phyloP scores from a whole-genome alignment of 768 basidiomycete species.

The Lactarius evosmus region DNA sequence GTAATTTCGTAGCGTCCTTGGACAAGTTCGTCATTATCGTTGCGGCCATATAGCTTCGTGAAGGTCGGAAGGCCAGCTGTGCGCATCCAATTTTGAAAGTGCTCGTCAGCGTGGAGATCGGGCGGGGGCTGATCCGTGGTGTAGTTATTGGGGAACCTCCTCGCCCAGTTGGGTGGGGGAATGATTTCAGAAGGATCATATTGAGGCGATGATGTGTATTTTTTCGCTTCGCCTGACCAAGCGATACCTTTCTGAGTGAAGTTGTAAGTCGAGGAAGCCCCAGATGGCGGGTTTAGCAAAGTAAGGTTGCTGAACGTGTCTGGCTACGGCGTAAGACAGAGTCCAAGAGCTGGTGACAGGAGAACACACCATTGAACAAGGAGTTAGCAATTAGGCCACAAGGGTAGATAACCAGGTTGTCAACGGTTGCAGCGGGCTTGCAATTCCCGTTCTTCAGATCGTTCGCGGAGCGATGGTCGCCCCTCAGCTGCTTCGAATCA shows the following conservation, averaged over 20 bases:
- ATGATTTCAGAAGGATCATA: slow-evolving; percentile 67
- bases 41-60: slow-evolving; percentile 90
- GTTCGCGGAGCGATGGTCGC: slow-evolving; percentile 49
- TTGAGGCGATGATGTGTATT: slow-evolving; percentile 66
- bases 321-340: slow-evolving; percentile 34
- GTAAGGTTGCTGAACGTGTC: slow-evolving; percentile 75
- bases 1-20: slow-evolving; percentile 74
- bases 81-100: slow-evolving; percentile 99
- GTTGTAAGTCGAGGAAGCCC: slow-evolving; percentile 51
- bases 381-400: slow-evolving; percentile 98
- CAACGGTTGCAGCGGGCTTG: slow-evolving; percentile 66
- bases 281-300: slow-evolving; percentile 51
- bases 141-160: slow-evolving; percentile 73
- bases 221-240: slow-evolving; percentile 94
- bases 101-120: slow-evolving; percentile 73
- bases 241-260: slow-evolving; percentile 82
- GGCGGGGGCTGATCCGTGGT: slow-evolving; percentile 62
- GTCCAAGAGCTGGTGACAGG: not conserved
- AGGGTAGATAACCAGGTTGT: slow-evolving; percentile 73
- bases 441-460: slow-evolving; percentile 73
- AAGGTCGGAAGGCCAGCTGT: slow-evolving; percentile 97
- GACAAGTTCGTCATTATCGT: slow-evolving; percentile 69
- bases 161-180: slow-evolving; percentile 91
- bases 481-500: slow-evolving; percentile 80
- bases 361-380: slow-evolving; percentile 78